A percentile compares a stretch with the other conserved stretches of the same genome.
phyloP scores from a whole-genome alignment of 805 yeast species.

The Candida takata region DNA sequence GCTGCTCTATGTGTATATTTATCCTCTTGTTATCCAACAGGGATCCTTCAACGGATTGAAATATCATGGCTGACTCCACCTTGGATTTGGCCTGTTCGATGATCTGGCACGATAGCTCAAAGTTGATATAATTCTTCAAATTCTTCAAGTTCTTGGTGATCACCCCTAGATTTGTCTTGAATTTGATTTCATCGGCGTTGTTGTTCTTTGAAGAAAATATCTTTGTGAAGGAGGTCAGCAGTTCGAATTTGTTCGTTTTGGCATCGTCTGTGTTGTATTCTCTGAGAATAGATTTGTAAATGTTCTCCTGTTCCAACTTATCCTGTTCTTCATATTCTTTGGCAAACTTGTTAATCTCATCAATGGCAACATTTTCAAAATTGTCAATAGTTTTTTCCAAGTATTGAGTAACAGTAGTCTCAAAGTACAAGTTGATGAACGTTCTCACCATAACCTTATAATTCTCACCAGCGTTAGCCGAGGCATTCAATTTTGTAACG shows the following conservation, averaged over 20 bases:
- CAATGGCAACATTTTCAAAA: constrained; percentile 24
- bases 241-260: constrained; percentile 40
- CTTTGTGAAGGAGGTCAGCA: constrained; percentile 57
- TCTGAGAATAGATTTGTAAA: constrained; percentile 33
- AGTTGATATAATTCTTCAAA: constrained; percentile 68
- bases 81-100: constrained; percentile 62
- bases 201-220: constrained; percentile 40
- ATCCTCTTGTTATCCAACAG: constrained; percentile 24
- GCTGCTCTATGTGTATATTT: constrained; percentile 41
- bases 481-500: constrained; percentile 30
- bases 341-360: constrained; percentile 23
- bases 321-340: constrained; percentile 24
- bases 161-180: constrained; percentile 76
- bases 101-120: constrained; percentile 69
- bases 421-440: constrained; percentile 32
- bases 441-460: constrained; percentile 25
- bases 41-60: constrained; percentile 24
- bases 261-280: constrained; percentile 30
- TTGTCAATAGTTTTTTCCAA: constrained; percentile 25
- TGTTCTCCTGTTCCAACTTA: constrained; percentile 34
- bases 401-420: constrained; percentile 28
- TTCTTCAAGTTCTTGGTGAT: constrained; percentile 69
- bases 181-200: constrained; percentile 36
- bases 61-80: constrained; percentile 49
- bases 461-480: constrained; percentile 30